Evolutionary conservation across 208 protist genomes (phyloP).

Genomic region (Acanthamoeba culbertsoni): DNA sequence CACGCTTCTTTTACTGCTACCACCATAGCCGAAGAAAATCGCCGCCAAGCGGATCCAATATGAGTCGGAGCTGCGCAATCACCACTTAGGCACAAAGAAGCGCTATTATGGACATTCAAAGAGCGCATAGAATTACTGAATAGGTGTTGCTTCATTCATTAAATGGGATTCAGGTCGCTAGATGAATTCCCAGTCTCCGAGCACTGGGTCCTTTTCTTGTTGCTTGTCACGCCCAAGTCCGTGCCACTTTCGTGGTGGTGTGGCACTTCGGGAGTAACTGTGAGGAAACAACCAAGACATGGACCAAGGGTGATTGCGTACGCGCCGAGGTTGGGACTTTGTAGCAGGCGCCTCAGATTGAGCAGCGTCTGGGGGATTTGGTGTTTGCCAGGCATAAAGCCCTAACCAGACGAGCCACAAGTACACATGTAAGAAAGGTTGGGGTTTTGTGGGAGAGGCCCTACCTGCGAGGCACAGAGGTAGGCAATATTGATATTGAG

Average conservation of each 20-base stretch:
- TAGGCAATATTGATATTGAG: slow-evolving; percentile 23
- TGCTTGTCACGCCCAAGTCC: not conserved
- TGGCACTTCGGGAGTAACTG: not conserved
- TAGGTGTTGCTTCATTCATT: too few relatives aligned
- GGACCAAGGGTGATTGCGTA: not conserved
- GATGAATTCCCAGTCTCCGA: not conserved
- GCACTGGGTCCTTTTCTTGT: not conserved
- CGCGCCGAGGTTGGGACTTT: not conserved
- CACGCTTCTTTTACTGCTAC: not conserved
- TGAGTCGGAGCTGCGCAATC: not conserved
- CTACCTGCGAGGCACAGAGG: not conserved
- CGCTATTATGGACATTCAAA: not conserved
- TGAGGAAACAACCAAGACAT: not conserved
- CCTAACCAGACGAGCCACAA: not conserved
- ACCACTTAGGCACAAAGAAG: not conserved
- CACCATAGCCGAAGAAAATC: not conserved
- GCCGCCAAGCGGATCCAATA: not conserved
- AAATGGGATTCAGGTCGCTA: too few relatives aligned
- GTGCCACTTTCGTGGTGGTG: not conserved
- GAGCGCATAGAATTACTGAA: too few relatives aligned
- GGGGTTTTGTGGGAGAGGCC: too few relatives aligned
- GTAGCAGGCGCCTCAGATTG: not conserved
- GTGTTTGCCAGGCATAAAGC: not conserved
- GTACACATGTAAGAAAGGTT: too few relatives aligned
- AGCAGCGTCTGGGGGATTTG: not conserved